Percentiles rank a stretch among this genome's conserved stretches.
Evolutionary conservation across 208 protist genomes (phyloP).

Genomic region (Phytomonas sp.): DNA sequence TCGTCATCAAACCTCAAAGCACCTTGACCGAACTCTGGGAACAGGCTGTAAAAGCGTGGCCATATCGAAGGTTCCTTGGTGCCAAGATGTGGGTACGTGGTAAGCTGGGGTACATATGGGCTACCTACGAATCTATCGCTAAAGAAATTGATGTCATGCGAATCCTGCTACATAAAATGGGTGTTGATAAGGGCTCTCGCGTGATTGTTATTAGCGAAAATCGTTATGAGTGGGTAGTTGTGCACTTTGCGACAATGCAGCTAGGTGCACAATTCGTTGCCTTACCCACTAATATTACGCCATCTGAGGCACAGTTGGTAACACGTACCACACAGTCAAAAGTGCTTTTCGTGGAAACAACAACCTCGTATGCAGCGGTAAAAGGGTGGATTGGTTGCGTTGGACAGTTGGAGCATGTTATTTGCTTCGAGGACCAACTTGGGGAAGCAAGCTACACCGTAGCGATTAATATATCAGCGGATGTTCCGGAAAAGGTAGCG

Average conservation of each 20-base stretch:
- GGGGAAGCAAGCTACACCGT: constrained; percentile 81
- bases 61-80: constrained; percentile 71
- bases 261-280: constrained; percentile 84
- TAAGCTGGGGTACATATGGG: constrained; percentile 81
- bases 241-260: constrained; percentile 83
- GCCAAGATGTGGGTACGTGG: constrained; percentile 87
- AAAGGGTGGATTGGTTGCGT: constrained; percentile 77
- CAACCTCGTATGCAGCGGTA: constrained; percentile 59
- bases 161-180: constrained; percentile 72
- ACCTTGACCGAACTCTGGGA: constrained; percentile 83
- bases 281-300: constrained; percentile 85
- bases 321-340: constrained; percentile 78
- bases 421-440: constrained; percentile 85
- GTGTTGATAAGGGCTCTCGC: constrained; percentile 70
- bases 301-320: constrained; percentile 75
- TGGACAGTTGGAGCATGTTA: constrained; percentile 69
- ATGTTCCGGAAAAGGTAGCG: constrained; percentile 65
- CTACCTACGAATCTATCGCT: constrained; percentile 86
- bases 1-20: constrained; percentile 85
- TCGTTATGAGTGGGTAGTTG: constrained; percentile 88
- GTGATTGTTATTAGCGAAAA: constrained; percentile 88
- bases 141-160: constrained; percentile 71
- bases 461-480: constrained; percentile 68
- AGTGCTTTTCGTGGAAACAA: constrained; percentile 84
- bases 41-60: constrained; percentile 77